Conservation (phyloP, 2,329 filamentous ascomycete species). For the Ascochyta lentis region DNA sequence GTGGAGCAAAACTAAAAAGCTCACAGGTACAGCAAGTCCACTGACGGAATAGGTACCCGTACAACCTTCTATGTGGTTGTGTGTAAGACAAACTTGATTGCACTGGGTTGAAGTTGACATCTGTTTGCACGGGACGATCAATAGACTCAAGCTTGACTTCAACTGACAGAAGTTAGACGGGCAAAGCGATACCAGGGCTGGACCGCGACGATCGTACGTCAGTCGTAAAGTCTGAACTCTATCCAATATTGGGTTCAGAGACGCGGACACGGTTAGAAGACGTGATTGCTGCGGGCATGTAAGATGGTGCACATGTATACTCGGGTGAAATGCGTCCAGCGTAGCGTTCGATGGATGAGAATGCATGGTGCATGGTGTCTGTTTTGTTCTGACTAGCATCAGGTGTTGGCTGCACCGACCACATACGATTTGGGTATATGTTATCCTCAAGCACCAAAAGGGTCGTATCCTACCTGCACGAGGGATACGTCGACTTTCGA, state of each 20-base stretch:
- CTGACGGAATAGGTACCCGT: background rate
- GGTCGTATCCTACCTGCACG: no score
- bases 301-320: background rate
- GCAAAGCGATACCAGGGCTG: background rate
- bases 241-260: background rate
- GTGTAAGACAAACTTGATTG: background rate
- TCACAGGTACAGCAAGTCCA: background rate
- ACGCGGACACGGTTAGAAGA: background rate
- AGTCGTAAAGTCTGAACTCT: background rate
- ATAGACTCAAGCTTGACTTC: background rate
- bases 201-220: slow-evolving; percentile 4
- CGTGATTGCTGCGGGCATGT: background rate
- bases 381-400: background rate
- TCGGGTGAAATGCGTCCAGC: no score
- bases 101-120: background rate
- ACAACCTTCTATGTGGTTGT: background rate
- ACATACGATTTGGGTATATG: background rate
- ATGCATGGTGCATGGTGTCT: background rate
- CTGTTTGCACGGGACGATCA: background rate
- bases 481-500: no score
- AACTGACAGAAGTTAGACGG: background rate
- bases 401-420: background rate
- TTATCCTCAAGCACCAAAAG: background rate
- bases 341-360: background rate
- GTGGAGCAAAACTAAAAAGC: background rate